These are phyloP conservation scores for Begonia masoniana DNA, from an alignment of 306 rosid species.

Conservation along the genomic window DNA sequence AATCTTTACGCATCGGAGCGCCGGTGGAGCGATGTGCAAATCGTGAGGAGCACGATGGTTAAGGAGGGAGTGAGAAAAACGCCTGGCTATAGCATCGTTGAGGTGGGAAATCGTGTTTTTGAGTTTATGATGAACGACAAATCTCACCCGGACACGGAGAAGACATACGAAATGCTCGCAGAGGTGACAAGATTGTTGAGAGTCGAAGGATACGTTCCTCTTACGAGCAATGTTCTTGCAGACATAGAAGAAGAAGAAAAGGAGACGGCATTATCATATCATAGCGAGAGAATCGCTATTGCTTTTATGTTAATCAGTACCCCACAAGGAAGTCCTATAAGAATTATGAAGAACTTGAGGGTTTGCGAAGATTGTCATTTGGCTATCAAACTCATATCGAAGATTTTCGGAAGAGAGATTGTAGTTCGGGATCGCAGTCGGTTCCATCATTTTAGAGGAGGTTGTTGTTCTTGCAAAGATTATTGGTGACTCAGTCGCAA, in stretches of 20 bases:
- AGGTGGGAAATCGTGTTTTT: conserved; percentile 21
- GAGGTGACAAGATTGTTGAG: conserved; percentile 21
- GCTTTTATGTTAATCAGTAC: conserved; percentile 27
- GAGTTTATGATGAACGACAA: conserved; percentile 21
- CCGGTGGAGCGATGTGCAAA: conserved; percentile 33
- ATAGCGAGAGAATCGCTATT: conserved; percentile 30
- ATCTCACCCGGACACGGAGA: conserved; percentile 19
- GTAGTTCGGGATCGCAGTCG: conserved; percentile 30
- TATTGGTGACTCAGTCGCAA: conserved; percentile 16
- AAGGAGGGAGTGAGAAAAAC: conserved; percentile 26
- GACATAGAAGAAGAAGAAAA: conserved; percentile 43
- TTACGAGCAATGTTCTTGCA: conserved; percentile 21
- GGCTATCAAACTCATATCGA: conserved; percentile 27
- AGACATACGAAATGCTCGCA: conserved; percentile 19
- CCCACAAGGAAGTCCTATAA: conserved; percentile 14
- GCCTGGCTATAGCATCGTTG: conserved; percentile 33
- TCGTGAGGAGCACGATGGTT: conserved; percentile 21
- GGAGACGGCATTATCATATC: conserved; percentile 25
- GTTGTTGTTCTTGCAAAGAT: conserved; percentile 29
- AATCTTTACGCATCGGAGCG: conserved; percentile 33
- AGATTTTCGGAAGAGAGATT: conserved; percentile 23
- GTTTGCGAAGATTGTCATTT: conserved; percentile 30
- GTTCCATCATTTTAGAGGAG: conserved; percentile 30
- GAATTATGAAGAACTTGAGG: conserved; percentile 30
- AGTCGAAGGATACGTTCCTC: conserved; percentile 26